Conservation (phyloP, 371 early-diverging fungal genomes). For the Syncephalis plumigaleata region DNA sequence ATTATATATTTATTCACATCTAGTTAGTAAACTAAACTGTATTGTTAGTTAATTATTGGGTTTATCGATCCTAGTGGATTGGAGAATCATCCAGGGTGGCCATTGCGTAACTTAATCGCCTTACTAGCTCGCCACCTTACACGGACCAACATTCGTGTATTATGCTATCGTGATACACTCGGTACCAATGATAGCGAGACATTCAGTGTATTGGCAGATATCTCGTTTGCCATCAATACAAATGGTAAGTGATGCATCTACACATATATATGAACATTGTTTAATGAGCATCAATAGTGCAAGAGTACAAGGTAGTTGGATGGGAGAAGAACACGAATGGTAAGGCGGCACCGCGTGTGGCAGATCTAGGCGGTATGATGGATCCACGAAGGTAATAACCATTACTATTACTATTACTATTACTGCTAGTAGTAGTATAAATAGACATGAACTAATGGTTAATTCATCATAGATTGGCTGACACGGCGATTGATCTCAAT, state of each 20-base stretch:
- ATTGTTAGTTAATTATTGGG: constrained; percentile 36
- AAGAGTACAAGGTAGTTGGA: constrained; percentile 49
- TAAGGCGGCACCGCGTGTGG: constrained; percentile 66
- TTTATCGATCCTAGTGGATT: constrained; percentile 72
- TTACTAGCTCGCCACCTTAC: constrained; percentile 31
- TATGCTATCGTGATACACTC: constrained; percentile 54
- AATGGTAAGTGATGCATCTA: not conserved
- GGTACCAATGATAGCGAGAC: constrained; percentile 12
- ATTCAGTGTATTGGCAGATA: not conserved
- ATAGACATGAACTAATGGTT: no score
- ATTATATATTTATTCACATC: not conserved
- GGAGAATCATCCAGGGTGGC: constrained; percentile 65
- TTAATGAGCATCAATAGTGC: not conserved
- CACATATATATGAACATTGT: not conserved
- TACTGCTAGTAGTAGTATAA: no score
- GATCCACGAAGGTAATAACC: constrained; percentile 38
- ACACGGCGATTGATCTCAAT: constrained; percentile 80
- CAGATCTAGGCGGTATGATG: constrained; percentile 71
- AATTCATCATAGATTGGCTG: constrained; percentile 22
- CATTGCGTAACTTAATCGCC: constrained; percentile 66
- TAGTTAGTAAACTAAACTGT: not conserved
- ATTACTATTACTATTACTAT: not conserved
- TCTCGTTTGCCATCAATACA: not conserved
- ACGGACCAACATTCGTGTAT: constrained; percentile 23
- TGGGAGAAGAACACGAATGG: constrained; percentile 81